Conservation (phyloP, 768 basidiomycete genomes). For the Lyophyllum shimeji region DNA sequence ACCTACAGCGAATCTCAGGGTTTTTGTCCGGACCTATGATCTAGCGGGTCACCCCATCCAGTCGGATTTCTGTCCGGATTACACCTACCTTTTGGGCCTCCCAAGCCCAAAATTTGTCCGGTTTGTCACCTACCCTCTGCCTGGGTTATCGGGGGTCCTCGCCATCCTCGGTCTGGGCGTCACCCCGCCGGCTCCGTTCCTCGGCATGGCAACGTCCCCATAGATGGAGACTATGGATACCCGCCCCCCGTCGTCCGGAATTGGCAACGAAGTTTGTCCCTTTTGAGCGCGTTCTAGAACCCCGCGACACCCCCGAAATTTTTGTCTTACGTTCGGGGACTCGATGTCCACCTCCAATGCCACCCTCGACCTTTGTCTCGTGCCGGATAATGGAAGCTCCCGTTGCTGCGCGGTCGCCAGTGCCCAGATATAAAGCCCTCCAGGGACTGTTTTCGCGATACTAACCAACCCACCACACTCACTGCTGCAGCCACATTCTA, state of each 20-base stretch:
- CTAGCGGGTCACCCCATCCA: too few relatives aligned
- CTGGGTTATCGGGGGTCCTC: too few relatives aligned
- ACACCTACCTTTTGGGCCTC: too few relatives aligned
- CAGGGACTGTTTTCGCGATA: not conserved
- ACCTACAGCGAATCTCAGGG: too few relatives aligned
- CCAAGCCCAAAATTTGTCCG: too few relatives aligned
- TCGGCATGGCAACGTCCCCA: not conserved
- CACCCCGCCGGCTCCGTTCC: not conserved
- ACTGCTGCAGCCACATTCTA: not conserved
- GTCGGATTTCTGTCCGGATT: not conserved
- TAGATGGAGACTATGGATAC: not conserved
- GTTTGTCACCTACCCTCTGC: too few relatives aligned
- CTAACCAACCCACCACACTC: not conserved
- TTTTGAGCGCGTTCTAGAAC: not conserved
- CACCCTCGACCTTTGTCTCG: not conserved
- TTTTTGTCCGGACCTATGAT: too few relatives aligned
- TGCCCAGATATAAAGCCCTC: constrained; percentile 3
- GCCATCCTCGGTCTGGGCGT: not conserved
- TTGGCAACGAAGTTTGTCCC: not conserved
- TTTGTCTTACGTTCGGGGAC: not conserved
- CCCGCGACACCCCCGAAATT: not conserved
- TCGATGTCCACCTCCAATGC: not conserved
- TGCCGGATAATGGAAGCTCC: not conserved
- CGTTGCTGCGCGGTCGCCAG: not conserved
- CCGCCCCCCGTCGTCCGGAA: not conserved